phyloP scores from a whole-genome alignment of 176 grass and related monocot genomes.

The Phyllostachys edulis region DNA sequence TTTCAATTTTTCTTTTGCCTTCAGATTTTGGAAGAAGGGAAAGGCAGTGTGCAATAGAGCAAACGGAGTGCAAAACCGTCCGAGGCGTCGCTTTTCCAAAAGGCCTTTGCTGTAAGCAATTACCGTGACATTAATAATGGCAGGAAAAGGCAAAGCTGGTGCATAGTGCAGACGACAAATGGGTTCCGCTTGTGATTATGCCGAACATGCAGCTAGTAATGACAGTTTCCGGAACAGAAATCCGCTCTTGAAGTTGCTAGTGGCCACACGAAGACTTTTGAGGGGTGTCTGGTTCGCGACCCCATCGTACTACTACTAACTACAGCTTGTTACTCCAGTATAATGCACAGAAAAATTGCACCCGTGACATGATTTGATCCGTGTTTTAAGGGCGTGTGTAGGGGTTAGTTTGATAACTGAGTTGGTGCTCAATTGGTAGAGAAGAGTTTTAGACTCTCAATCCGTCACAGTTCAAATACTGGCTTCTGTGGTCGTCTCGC shows the following conservation, averaged over 20 bases:
- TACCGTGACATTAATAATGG: background rate
- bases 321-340: background rate
- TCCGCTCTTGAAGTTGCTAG: background rate
- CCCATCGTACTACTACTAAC: no score
- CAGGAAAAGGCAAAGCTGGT: background rate
- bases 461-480: no score
- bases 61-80: background rate
- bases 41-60: background rate
- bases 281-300: background rate
- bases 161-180: background rate
- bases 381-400: no score
- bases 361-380: no score
- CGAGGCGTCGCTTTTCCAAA: conserved; percentile 16
- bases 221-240: background rate
- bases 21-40: background rate
- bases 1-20: conserved; percentile 3
- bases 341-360: no score
- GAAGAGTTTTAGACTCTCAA: no score
- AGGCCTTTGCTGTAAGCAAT: background rate
- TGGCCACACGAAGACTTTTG: background rate
- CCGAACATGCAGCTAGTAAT: background rate
- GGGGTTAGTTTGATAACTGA: no score
- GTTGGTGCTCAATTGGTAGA: no score
- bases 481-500: no score
- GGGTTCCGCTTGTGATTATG: background rate